Evolutionary conservation across 306 rosid genomes (phyloP).

Genomic region (Lagenaria siceraria): DNA sequence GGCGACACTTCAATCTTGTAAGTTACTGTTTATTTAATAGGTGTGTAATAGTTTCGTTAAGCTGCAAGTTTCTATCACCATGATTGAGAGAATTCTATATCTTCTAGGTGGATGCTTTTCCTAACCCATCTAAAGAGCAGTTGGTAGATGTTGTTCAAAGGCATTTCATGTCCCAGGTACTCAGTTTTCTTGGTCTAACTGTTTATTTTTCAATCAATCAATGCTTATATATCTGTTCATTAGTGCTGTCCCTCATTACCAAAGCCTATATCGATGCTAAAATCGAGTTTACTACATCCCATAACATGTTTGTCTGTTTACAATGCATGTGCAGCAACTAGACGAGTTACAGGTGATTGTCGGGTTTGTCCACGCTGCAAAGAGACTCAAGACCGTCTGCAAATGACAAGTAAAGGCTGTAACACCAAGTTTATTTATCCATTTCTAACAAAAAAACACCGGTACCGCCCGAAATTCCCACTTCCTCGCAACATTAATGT

Average conservation of each 20-base stretch:
- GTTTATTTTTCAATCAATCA: neutral
- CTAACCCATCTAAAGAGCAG: constrained; percentile 95
- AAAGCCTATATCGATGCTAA: neutral
- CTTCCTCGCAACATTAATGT: neutral
- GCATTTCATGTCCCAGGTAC: constrained; percentile 99
- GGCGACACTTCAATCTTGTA: constrained; percentile 97
- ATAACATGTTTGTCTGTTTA: neutral
- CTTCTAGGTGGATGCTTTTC: constrained; percentile 62
- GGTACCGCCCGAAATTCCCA: constrained; percentile 2
- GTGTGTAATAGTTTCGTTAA: no score
- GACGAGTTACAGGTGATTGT: constrained; percentile 92
- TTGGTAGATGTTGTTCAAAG: constrained; percentile 86
- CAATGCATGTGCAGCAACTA: constrained; percentile 51
- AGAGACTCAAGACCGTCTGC: constrained; percentile 79
- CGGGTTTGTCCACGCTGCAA: constrained; percentile 93
- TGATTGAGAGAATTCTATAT: constrained; percentile 6
- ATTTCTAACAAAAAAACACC: constrained; percentile 1
- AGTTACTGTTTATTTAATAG: constrained; percentile 1
- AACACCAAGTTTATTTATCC: neutral
- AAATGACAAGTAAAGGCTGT: constrained; percentile 35
- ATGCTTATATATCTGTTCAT: neutral
- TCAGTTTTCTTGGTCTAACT: neutral
- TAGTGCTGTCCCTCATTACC: neutral
- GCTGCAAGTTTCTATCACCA: neutral
- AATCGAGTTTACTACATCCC: neutral